phyloP scores from a whole-genome alignment of 1,284 basidiomycete species.

The Thelephora terrestris region DNA sequence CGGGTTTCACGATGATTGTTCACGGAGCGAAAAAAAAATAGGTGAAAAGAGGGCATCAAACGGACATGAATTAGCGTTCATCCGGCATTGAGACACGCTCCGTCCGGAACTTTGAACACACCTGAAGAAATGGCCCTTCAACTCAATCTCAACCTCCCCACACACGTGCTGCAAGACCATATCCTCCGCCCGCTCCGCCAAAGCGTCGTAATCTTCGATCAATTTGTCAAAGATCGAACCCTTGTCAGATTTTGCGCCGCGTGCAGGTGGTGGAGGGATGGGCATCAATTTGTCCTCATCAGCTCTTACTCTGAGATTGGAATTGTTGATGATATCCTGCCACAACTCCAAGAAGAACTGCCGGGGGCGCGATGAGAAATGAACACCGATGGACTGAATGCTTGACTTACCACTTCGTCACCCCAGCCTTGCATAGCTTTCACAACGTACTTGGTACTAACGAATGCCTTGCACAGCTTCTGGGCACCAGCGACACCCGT shows the following conservation, averaged over 20 bases:
- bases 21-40: no score
- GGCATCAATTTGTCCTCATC: constrained; percentile 42
- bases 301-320: constrained; percentile 42
- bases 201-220: constrained; percentile 47
- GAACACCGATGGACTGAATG: not conserved
- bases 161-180: constrained; percentile 77
- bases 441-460: constrained; percentile 68
- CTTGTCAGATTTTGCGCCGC: constrained; percentile 29
- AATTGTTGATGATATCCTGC: constrained; percentile 59
- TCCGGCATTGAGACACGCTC: no score
- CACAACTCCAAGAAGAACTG: constrained; percentile 88
- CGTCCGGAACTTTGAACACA: constrained; percentile 11
- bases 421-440: constrained; percentile 69
- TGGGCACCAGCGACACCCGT: constrained; percentile 73
- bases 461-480: constrained; percentile 71
- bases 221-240: constrained; percentile 73
- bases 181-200: constrained; percentile 70
- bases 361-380: not conserved
- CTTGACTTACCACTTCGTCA: constrained; percentile 67
- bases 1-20: not conserved
- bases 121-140: constrained; percentile 49
- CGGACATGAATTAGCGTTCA: constrained; percentile 2
- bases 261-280: not conserved
- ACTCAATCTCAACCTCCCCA: constrained; percentile 63
- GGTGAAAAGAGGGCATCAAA: no score